Conservation (phyloP, 371 early-diverging fungal species). For the Mucor ambiguus region DNA sequence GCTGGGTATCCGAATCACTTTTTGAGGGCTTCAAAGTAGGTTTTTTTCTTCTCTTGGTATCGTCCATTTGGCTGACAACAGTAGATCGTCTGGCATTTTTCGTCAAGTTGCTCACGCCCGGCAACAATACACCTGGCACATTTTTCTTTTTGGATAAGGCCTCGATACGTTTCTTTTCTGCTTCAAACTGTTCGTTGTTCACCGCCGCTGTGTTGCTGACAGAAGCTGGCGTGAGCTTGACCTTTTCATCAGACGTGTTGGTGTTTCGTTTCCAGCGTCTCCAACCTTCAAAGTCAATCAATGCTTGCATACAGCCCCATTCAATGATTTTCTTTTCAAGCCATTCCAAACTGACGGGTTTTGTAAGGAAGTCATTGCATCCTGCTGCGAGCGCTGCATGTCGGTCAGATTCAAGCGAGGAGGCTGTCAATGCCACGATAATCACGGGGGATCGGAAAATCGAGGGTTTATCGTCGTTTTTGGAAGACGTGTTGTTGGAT, state of each 20-base stretch:
- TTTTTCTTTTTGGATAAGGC: constrained; percentile 2
- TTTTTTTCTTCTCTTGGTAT: not conserved
- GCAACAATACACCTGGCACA: constrained; percentile 19
- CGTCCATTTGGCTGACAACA: not conserved
- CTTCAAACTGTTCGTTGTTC: constrained; percentile 9
- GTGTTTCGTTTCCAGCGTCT: constrained; percentile 55
- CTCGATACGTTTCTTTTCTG: constrained; percentile 19
- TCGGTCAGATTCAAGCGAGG: constrained; percentile 69
- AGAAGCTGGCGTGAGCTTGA: not conserved
- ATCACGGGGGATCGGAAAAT: constrained; percentile 71
- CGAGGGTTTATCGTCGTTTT: constrained; percentile 28
- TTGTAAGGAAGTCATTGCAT: constrained; percentile 85
- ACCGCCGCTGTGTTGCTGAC: not conserved
- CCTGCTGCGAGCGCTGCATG: constrained; percentile 78
- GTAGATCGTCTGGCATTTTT: constrained; percentile 12
- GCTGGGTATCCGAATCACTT: constrained; percentile 20
- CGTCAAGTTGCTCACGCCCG: constrained; percentile 18
- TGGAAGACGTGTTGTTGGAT: constrained; percentile 8
- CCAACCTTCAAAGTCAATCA: constrained; percentile 83
- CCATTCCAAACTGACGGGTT: constrained; percentile 80
- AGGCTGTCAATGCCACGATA: constrained; percentile 84
- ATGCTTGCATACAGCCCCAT: constrained; percentile 89
- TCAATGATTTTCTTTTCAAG: constrained; percentile 81
- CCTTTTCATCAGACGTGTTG: not conserved
- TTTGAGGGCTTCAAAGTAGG: constrained; percentile 13